phyloP scores from a whole-genome alignment of 805 yeast species.

The Metschnikowia baotianmanensis region DNA sequence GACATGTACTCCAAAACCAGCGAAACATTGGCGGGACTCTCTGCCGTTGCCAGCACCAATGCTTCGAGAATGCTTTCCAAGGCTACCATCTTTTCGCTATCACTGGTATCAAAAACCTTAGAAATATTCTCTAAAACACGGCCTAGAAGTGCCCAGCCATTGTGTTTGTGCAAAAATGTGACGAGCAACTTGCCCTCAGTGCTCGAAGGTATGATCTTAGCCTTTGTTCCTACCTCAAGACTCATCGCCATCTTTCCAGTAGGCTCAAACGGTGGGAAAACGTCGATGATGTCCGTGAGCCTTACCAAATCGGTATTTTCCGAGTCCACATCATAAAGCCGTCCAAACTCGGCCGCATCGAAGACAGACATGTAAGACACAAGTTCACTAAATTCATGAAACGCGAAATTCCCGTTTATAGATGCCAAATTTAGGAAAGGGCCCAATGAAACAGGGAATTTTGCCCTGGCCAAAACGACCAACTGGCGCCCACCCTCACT shows the following conservation, averaged over 20 bases:
- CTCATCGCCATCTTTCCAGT: conserved; percentile 45
- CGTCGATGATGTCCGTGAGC: conserved; percentile 46
- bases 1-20: conserved; percentile 40
- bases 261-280: conserved; percentile 57
- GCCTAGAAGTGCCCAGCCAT: conserved; percentile 88
- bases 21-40: conserved; percentile 2
- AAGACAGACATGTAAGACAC: conserved; percentile 59
- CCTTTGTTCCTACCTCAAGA: conserved; percentile 56
- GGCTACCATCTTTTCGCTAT: conserved; percentile 37
- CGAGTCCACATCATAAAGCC: conserved; percentile 47
- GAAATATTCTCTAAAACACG: conserved; percentile 67
- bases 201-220: conserved; percentile 59
- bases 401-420: conserved; percentile 65
- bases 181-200: conserved; percentile 41
- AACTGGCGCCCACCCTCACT: conserved; percentile 43
- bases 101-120: conserved; percentile 34
- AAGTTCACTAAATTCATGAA: conserved; percentile 56
- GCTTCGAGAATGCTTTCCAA: conserved; percentile 46
- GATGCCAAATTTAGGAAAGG: conserved; percentile 62
- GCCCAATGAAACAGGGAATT: conserved; percentile 64
- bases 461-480: conserved; percentile 60
- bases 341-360: conserved; percentile 36
- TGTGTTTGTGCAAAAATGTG: conserved; percentile 68
- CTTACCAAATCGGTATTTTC: conserved; percentile 51
- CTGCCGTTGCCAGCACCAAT: conserved; percentile 32